A percentile compares a stretch with the other conserved stretches of the same genome.
Conservation (phyloP, 2,329 filamentous ascomycete species). For the Diaporthe citrichinensis region DNA sequence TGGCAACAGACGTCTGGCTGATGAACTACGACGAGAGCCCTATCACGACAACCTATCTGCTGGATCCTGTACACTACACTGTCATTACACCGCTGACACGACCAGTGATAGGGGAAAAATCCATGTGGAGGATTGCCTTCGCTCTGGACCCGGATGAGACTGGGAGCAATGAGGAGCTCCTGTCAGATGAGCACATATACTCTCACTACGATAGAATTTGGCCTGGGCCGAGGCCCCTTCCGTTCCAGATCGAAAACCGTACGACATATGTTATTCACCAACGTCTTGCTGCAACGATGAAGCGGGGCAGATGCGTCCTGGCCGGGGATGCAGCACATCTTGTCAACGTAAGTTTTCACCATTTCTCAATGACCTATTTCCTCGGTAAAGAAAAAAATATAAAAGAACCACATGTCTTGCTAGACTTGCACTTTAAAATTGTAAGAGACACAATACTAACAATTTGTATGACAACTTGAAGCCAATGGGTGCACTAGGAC, state of each 20-base stretch:
- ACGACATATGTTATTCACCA: slow-evolving; percentile 7
- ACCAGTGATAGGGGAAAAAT: background rate
- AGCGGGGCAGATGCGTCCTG: background rate
- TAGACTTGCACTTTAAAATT: too few relatives aligned
- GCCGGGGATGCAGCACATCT: slow-evolving; percentile 7
- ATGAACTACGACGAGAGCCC: slow-evolving; percentile 8
- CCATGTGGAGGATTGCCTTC: slow-evolving; percentile 3
- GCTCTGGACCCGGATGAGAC: background rate
- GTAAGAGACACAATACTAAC: background rate
- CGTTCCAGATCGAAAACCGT: background rate
- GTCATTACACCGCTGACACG: background rate
- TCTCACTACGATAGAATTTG: slow-evolving; percentile 1
- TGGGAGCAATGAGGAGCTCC: background rate
- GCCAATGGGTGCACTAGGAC: background rate
- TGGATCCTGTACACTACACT: background rate
- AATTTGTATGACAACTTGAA: background rate
- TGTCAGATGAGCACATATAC: slow-evolving; percentile 6
- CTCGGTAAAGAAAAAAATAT: too few relatives aligned
- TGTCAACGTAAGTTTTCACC: background rate
- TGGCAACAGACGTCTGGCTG: slow-evolving; percentile 10
- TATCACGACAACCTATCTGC: background rate
- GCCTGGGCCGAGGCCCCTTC: background rate
- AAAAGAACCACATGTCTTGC: too few relatives aligned
- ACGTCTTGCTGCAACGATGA: slow-evolving; percentile 14
- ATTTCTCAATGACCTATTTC: background rate